These are phyloP conservation scores for Penicillium concentricum DNA, from an alignment of 2,329 filamentous ascomycete genomes.

Conservation along the genomic window DNA sequence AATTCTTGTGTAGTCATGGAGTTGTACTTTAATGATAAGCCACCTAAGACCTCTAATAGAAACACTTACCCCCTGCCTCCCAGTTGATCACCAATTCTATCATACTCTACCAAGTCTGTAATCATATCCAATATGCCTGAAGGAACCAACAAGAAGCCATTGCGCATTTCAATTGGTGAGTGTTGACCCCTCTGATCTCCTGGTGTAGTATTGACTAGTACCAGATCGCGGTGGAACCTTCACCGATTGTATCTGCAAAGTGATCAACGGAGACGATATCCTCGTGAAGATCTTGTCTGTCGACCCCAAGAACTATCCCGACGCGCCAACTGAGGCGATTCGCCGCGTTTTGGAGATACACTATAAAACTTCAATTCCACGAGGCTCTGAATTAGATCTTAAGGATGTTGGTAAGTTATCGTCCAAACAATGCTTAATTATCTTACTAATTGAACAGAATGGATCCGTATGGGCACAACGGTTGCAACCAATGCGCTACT, in stretches of 20 bases:
- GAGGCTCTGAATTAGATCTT: conserved; percentile 14
- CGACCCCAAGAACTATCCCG: conserved; percentile 81
- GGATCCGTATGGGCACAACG: conserved; percentile 85
- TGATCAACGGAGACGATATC: conserved; percentile 50
- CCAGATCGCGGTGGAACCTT: conserved; percentile 43
- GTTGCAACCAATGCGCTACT: conserved; percentile 80
- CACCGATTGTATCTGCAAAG: conserved; percentile 11
- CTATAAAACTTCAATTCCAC: conserved; percentile 10
- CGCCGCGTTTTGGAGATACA: conserved; percentile 11
- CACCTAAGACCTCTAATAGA: background rate
- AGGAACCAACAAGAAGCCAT: background rate
- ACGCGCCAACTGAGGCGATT: conserved; percentile 52
- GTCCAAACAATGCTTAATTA: background rate
- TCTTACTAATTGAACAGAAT: conserved; percentile 5
- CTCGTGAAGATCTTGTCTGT: conserved; percentile 82
- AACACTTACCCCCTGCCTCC: background rate
- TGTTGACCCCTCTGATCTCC: background rate
- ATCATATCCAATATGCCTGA: conserved; percentile 4
- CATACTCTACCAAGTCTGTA: background rate
- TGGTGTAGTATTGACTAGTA: background rate
- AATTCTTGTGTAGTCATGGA: background rate
- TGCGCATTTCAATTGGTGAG: conserved; percentile 1
- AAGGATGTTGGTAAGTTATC: conserved; percentile 8
- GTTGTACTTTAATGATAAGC: background rate
- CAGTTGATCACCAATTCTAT: background rate